Evolutionary conservation across 306 rosid genomes (phyloP).

Genomic region (Hippophae rhamnoides): DNA sequence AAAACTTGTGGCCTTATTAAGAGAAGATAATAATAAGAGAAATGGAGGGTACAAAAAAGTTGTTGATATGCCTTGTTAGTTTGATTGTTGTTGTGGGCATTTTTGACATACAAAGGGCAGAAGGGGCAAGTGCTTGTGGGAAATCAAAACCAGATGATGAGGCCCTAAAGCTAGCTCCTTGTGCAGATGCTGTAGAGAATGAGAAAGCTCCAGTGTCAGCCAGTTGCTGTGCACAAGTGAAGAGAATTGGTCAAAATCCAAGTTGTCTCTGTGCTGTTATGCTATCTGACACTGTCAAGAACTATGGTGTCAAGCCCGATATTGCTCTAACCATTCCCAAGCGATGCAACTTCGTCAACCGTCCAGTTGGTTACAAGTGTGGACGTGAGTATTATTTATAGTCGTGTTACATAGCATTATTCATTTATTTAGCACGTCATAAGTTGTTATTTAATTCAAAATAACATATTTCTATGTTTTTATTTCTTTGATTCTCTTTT

Average conservation of each 20-base stretch:
- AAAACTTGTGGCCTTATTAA: too few relatives aligned
- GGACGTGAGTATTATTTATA: slow-evolving; percentile 33
- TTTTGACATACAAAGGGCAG: slow-evolving; percentile 16
- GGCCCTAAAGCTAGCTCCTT: slow-evolving; percentile 48
- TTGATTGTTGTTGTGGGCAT: slow-evolving; percentile 22
- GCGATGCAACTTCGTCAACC: slow-evolving; percentile 51
- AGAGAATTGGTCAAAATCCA: slow-evolving; percentile 42
- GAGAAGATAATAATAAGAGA: neutral
- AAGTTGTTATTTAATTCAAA: too few relatives aligned
- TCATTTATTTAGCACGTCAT: too few relatives aligned
- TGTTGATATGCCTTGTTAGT: slow-evolving; percentile 28
- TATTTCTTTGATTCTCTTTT: neutral
- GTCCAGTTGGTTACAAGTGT: slow-evolving; percentile 64
- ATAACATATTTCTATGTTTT: neutral
- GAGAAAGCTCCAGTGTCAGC: slow-evolving; percentile 35
- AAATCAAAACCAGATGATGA: slow-evolving; percentile 41
- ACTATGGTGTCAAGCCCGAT: slow-evolving; percentile 32
- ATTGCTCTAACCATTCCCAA: slow-evolving; percentile 53
- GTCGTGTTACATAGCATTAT: too few relatives aligned
- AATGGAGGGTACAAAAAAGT: slow-evolving; percentile 34
- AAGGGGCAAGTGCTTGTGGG: slow-evolving; percentile 50
- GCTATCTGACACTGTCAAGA: slow-evolving; percentile 45
- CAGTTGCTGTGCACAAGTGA: slow-evolving; percentile 40
- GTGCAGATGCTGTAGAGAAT: slow-evolving; percentile 44
- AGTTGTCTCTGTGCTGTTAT: slow-evolving; percentile 45